Evolutionary conservation across 179 eudicot species (phyloP), one percentile per base, ranked within the genome.

Genomic region (Beta lomatogona): DNA sequence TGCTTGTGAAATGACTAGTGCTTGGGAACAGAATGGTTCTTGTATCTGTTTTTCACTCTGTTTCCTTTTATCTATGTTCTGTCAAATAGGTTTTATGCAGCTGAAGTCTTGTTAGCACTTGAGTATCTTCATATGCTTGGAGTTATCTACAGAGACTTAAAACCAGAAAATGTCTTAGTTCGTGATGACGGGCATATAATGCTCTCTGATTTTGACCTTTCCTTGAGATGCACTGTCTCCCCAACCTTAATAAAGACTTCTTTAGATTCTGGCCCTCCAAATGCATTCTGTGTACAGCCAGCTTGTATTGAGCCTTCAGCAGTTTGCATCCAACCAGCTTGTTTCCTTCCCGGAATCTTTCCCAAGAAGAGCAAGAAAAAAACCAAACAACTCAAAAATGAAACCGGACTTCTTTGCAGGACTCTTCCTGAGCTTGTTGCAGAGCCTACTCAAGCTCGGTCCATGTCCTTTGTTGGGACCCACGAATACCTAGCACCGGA

Each of bases 61-160:
- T 53, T 79, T 25, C 65, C 65, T 46, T 73, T 3, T 73, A 18
- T 77, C 19, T 65, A 15, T 59, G 55, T 57, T 41, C 41, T 2
- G 60, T 41, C 25, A 25, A 71, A 60, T 90, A 93, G 98, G 90
- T 93, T 93, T 84, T 93, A 93, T 85, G 98, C 98, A 28, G 97
- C 98, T 22, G 98, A 93, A 88, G 97, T 93, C 70, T 85, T 93
- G 71, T 79, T 93, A 81, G 94, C 96, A 11, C 91, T 93, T 4
- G 98, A 93, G 87, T 93, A 93, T 83, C 93, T 93, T 52, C 97
- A 93, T 89, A 93, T 93, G 97, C 91, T 93, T 13, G 97, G 97
- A 85, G 92, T 93, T 31, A 91, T 93, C 67, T 92, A 93, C 87
- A 76, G 97, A 75, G 97, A 93, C 85, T 88, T 93, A 52, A 93